Evolutionary conservation across 306 rosid species (phyloP), one percentile per base, ranked within the genome.

Genomic region (Styphnolobium japonicum): DNA sequence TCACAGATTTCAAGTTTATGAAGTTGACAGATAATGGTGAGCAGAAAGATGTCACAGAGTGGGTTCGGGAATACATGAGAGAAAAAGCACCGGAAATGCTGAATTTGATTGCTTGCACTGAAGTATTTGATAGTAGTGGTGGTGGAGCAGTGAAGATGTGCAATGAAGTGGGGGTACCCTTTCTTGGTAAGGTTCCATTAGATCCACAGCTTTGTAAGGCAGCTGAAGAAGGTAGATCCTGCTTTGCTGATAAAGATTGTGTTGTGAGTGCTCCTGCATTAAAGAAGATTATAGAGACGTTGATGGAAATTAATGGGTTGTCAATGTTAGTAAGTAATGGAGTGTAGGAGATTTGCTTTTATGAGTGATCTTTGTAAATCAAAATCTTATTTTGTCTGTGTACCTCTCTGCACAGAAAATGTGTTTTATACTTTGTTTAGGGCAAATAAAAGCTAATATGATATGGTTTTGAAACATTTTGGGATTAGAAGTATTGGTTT

Each of bases 141-240:
- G 98, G 98, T 3, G 98, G 98, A 67, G 98, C 98, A 0, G 66
- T 80, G 39, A 90, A 72, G 83, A 95, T 92, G 98, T 86, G 93
- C 74, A 79, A 42, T 60, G 98, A 91, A 40, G 90, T 93, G 97
- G 94, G 85, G 12, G 92, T 95, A 16, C 92, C 93, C 5, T 92
- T 92, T 87, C 87, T 95, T 25, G 98, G 98, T 64, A 90, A 87
- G 82, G 94, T 95, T 71, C 98, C 98, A 10, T 71, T 95, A 83
- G 98, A 95, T 43, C 98, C 98, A 11, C 83, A 81, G 87, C 97
- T 93, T 56, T 88, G 98, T 65, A 95, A 92, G 89, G 98, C 93
- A 7, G 94, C 98, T 3, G 98, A 95, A 82, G 97, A 89, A 80
- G 98, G 98, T 25, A 84, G 90, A 58, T 95, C 98, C 39, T 95